phyloP scores from a whole-genome alignment of 257 asterid genomes.

The Capsicum chinense region DNA sequence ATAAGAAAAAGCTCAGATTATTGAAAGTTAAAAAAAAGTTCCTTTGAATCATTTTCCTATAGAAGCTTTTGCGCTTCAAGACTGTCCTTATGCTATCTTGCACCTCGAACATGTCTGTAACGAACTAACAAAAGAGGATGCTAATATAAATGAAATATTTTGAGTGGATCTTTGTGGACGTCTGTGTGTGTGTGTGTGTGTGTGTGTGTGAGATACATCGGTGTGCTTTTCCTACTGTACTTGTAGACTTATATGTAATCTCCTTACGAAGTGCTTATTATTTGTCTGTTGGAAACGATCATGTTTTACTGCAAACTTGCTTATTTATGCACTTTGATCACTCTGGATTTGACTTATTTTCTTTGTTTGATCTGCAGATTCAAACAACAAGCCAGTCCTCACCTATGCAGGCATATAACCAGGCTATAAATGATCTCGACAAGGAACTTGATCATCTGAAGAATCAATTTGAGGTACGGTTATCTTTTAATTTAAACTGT shows the following conservation, averaged over 20 bases:
- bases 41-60: neutral
- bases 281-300: slow-evolving; percentile 7
- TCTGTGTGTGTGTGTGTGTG: neutral
- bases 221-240: neutral
- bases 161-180: neutral
- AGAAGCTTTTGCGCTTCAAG: neutral
- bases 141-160: neutral
- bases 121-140: neutral
- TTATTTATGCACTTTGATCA: neutral
- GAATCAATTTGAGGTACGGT: slow-evolving; percentile 73
- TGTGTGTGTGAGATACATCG: neutral
- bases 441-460: slow-evolving; percentile 90
- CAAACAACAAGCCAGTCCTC: slow-evolving; percentile 96
- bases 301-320: neutral
- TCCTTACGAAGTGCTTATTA: neutral
- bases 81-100: neutral
- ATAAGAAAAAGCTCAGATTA: neutral
- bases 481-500: neutral
- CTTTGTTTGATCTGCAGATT: slow-evolving; percentile 56
- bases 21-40: neutral
- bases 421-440: slow-evolving; percentile 94
- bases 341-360: slow-evolving; percentile 23
- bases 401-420: slow-evolving; percentile 98
- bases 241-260: neutral
- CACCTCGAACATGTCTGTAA: slow-evolving; percentile 8